These are phyloP conservation scores for Pseudognaphalium luteoalbum DNA, from an alignment of 129 eudicot genomes.

Conservation along the genomic window DNA sequence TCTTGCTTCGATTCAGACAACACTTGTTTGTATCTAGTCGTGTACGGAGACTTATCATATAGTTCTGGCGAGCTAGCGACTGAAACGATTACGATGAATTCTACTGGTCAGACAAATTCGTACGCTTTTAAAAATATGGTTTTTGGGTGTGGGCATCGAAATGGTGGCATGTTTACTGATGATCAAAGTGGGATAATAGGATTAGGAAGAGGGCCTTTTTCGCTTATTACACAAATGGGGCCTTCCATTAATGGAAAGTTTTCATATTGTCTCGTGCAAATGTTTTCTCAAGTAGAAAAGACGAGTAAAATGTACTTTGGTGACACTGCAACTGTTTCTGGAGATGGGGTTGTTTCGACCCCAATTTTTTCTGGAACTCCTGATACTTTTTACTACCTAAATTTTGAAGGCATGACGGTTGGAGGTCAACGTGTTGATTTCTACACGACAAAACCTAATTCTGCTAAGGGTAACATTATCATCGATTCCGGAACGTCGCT, in stretches of 20 bases:
- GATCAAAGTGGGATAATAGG: slow-evolving; percentile 39
- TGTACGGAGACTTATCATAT: slow-evolving; percentile 37
- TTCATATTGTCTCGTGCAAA: slow-evolving; percentile 41
- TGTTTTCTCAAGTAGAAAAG: slow-evolving; percentile 28
- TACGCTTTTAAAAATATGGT: slow-evolving; percentile 7
- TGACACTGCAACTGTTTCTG: slow-evolving; percentile 21
- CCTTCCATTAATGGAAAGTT: slow-evolving; percentile 30
- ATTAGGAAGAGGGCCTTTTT: slow-evolving; percentile 39
- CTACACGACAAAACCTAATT: slow-evolving; percentile 11
- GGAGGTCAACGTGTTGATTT: slow-evolving; percentile 29
- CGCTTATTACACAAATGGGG: slow-evolving; percentile 38
- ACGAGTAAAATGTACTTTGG: slow-evolving; percentile 42
- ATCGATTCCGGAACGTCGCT: slow-evolving; percentile 40
- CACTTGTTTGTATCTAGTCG: slow-evolving; percentile 28
- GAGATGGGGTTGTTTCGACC: slow-evolving; percentile 41
- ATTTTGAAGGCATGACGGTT: slow-evolving; percentile 36
- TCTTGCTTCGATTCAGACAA: slow-evolving; percentile 25
- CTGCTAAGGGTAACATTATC: slow-evolving; percentile 35
- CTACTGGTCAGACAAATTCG: not conserved
- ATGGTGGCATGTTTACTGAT: slow-evolving; percentile 34
- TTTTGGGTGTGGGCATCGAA: slow-evolving; percentile 43
- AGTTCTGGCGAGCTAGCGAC: slow-evolving; percentile 38
- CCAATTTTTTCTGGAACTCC: slow-evolving; percentile 31
- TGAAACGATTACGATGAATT: slow-evolving; percentile 33
- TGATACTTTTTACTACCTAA: slow-evolving; percentile 27